Evolutionary conservation across 148 eudicot genomes (phyloP), one percentile per base, ranked within the genome.

Genomic region (Cornus suecica): DNA sequence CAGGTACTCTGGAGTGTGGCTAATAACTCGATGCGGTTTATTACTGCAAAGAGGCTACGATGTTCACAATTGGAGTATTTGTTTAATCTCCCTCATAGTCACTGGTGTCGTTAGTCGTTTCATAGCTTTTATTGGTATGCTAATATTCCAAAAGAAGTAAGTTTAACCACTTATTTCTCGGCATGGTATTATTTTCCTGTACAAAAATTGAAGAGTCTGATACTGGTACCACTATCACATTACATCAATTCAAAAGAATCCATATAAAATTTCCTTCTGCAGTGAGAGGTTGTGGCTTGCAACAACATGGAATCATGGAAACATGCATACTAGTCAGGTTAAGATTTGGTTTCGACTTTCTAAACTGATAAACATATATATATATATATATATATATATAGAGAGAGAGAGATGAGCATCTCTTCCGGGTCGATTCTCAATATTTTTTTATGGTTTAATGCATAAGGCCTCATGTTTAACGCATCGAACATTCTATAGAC

Each of bases 1-100:
- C 85, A 95, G 97, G 88, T 95, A 87, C 78, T 80, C 84, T 10
- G 98, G 99, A 23, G 99, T 93, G 58, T 96, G 98, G 98, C 75
- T 96, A 67, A 87, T 96, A 68, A 93, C 98, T 25, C 90, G 98
- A 0, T 96, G 99, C 76, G 92, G 92, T 26, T 82, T 87, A 2
- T 68, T 96, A 80, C 76, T 81, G 85, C 65, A 80, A 67, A 84
- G 81, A 13, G 97, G 94, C 7, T 96, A 90, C 66, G 79, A 83
- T 70, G 86, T 93, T 22, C 72, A 80, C 27, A 76, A 86, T 76
- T 93, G 93, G 92, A 69, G 8, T 63, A 83, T 26, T 13, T 90
- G 98, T 83, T 65, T 96, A 71, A 18, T 84, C 18, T 72, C 63
- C 34, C 92, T 96, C 10, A 2, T 91, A 16, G 11, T 84, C 56